Conservation (phyloP, 768 basidiomycete genomes). For the Auriculariales sp. region DNA sequence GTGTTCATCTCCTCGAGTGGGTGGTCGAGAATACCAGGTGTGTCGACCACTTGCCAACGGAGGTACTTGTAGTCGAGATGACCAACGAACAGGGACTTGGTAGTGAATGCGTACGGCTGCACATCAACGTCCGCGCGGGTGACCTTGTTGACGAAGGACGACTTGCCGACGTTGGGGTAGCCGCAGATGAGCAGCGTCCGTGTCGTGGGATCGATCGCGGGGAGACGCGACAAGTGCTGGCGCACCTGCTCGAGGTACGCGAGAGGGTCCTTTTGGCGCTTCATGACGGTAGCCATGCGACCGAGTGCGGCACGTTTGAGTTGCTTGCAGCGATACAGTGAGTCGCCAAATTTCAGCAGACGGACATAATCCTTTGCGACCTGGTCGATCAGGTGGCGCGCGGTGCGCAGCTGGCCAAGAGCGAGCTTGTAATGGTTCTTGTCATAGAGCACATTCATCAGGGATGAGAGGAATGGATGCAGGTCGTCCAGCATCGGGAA, state of each 20-base stretch:
- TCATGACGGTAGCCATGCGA: conserved; percentile 99
- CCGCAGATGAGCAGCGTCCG: conserved; percentile 96
- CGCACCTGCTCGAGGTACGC: conserved; percentile 98
- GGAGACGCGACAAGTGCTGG: conserved; percentile 97
- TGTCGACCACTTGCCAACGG: conserved; percentile 99
- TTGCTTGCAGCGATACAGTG: conserved; percentile 95
- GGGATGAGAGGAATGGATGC: conserved; percentile 88
- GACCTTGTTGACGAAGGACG: conserved; percentile 98
- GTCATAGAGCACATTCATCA: conserved; percentile 98
- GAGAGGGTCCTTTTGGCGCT: conserved; percentile 93
- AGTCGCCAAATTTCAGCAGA: conserved; percentile 94
- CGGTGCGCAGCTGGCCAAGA: conserved; percentile 89
- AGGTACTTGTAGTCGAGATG: conserved; percentile 99
- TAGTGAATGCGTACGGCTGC: conserved; percentile 98
- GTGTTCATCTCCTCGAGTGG: conserved; percentile 99
- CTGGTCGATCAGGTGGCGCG: conserved; percentile 89
- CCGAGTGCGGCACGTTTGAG: conserved; percentile 94
- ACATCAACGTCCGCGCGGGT: conserved; percentile 99
- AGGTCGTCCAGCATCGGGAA: conserved; percentile 97
- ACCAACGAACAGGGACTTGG: conserved; percentile 95
- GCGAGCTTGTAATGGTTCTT: conserved; percentile 99
- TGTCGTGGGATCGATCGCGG: conserved; percentile 95
- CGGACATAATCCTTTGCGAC: conserved; percentile 96
- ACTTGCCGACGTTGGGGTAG: conserved; percentile 99
- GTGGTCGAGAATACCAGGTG: conserved; percentile 94